Evolutionary conservation across 2,329 filamentous ascomycete species (phyloP).

Genomic region (Coniochaeta sp.): DNA sequence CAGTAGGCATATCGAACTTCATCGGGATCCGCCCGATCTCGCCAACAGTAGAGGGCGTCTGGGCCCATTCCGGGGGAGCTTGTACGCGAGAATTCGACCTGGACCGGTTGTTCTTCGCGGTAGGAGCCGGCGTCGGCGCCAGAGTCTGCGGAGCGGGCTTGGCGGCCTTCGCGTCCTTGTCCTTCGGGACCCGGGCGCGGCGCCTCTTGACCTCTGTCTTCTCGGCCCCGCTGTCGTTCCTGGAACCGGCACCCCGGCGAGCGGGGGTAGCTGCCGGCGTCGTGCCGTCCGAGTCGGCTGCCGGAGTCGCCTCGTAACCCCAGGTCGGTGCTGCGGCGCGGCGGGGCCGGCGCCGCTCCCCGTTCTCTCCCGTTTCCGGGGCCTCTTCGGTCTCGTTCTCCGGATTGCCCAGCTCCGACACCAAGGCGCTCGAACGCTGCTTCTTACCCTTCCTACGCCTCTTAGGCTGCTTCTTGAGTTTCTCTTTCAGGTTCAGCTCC

Average conservation of each 20-base stretch:
- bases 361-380: slow-evolving; percentile 50
- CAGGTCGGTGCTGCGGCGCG: slow-evolving; percentile 66
- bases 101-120: slow-evolving; percentile 39
- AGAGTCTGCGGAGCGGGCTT: slow-evolving; percentile 33
- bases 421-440: slow-evolving; percentile 55
- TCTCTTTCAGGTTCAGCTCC: slow-evolving; percentile 68
- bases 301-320: slow-evolving; percentile 43
- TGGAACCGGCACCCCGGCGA: slow-evolving; percentile 35
- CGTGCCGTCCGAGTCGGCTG: slow-evolving; percentile 49
- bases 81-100: slow-evolving; percentile 47
- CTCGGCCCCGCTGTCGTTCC: slow-evolving; percentile 35
- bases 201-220: slow-evolving; percentile 32
- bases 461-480: slow-evolving; percentile 58
- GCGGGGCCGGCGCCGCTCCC: slow-evolving; percentile 53
- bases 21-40: slow-evolving; percentile 32
- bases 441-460: slow-evolving; percentile 50
- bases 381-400: slow-evolving; percentile 50
- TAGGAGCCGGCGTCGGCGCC: slow-evolving; percentile 33
- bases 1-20: slow-evolving; percentile 35
- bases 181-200: slow-evolving; percentile 20
- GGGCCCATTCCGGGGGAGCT: slow-evolving; percentile 29
- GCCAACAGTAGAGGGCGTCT: slow-evolving; percentile 23
- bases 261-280: slow-evolving; percentile 52
- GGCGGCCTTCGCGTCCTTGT: slow-evolving; percentile 33
- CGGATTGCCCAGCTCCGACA: slow-evolving; percentile 57